Percentiles rank a stretch among this genome's conserved stretches.
These are phyloP conservation scores for Coemansia umbellata DNA, from an alignment of 192 early-diverging fungal genomes.

Conservation along the genomic window DNA sequence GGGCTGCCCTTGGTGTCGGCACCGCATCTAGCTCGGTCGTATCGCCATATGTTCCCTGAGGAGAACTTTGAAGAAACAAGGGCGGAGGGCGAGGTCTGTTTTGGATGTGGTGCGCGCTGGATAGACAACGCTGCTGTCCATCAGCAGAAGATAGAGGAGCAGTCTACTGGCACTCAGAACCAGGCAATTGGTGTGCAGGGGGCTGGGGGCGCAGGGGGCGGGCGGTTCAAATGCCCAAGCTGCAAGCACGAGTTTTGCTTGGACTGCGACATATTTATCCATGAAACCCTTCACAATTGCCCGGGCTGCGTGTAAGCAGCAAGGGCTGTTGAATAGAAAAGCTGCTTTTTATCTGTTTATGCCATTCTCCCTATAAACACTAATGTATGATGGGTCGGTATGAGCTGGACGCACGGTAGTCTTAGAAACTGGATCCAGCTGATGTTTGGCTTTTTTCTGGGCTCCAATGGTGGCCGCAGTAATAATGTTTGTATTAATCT, in stretches of 20 bases:
- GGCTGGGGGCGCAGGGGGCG: conserved; percentile 9
- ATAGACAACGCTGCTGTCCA: neutral
- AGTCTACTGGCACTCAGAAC: neutral
- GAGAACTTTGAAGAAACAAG: conserved; percentile 71
- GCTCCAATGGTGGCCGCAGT: no score
- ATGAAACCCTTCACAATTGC: conserved; percentile 91
- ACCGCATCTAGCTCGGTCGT: conserved; percentile 87
- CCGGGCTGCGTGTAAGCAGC: conserved; percentile 56
- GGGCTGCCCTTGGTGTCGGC: conserved; percentile 81
- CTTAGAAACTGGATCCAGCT: no score
- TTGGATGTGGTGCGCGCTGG: conserved; percentile 43
- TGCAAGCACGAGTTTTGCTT: conserved; percentile 79
- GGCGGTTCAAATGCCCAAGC: conserved; percentile 65
- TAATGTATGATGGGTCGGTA: no score
- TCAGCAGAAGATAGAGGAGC: neutral
- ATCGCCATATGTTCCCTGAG: conserved; percentile 93
- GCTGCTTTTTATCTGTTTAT: no score
- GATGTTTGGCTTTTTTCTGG: no score
- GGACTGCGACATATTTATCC: conserved; percentile 91
- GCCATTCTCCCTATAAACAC: no score
- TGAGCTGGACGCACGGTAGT: no score
- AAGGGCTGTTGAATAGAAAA: no score
- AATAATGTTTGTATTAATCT: no score
- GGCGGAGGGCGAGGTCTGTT: conserved; percentile 5
- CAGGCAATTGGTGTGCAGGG: neutral